Evolutionary conservation across 225 moss, liverwort and hornwort genomes (phyloP).

Genomic region (Marchantia polymorpha): DNA sequence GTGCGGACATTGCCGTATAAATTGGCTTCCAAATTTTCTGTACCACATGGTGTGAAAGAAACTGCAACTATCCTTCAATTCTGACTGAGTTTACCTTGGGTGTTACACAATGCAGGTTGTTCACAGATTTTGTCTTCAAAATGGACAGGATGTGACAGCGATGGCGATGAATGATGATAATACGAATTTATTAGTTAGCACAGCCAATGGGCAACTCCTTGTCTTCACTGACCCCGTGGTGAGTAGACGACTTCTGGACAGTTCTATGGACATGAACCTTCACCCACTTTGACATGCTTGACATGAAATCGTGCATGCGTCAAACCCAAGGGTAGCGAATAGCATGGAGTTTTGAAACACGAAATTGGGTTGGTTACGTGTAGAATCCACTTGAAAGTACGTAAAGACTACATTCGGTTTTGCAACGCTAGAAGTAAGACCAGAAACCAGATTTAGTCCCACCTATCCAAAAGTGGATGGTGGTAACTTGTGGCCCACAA

Average conservation of each 20-base stretch:
- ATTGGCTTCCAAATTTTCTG: background rate
- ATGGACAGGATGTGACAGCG: slow-evolving; percentile 92
- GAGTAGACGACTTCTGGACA: slow-evolving; percentile 21
- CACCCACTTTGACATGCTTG: background rate
- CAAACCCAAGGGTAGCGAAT: background rate
- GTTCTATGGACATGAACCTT: background rate
- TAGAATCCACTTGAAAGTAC: background rate
- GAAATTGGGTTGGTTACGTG: background rate
- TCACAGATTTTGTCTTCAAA: slow-evolving; percentile 89
- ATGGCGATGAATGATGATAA: slow-evolving; percentile 83
- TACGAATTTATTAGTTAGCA: slow-evolving; percentile 90
- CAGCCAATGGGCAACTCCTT: slow-evolving; percentile 86
- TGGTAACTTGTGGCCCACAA: background rate
- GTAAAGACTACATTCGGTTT: background rate
- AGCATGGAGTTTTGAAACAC: background rate
- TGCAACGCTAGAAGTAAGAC: background rate
- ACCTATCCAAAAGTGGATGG: background rate
- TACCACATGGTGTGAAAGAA: background rate
- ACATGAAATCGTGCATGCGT: background rate
- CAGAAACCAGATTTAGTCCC: background rate
- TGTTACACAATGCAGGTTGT: slow-evolving; percentile 57
- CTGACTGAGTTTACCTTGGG: background rate
- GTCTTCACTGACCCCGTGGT: slow-evolving; percentile 97
- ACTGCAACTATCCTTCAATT: background rate
- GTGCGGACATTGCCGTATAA: too few species aligned